Percentiles rank a stretch among this genome's conserved stretches.
Evolutionary conservation across 2,329 filamentous ascomycete species (phyloP).

Genomic region (Conoideocrella luteorostrata): DNA sequence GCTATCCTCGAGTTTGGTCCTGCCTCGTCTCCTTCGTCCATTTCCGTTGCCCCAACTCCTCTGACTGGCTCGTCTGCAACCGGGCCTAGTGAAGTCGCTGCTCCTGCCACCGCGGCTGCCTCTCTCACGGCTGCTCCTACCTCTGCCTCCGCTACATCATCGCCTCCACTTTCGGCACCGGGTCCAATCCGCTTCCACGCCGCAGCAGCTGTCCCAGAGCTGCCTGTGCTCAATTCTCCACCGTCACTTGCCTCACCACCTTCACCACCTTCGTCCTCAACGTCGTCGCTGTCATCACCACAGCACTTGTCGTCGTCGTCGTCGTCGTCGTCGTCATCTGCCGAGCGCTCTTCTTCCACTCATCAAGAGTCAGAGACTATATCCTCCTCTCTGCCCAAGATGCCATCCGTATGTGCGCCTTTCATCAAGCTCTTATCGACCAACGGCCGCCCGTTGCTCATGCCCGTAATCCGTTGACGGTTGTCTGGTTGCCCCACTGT

Average conservation of each 20-base stretch:
- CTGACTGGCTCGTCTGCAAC: neutral
- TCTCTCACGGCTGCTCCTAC: conserved; percentile 10
- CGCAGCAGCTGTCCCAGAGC: conserved; percentile 22
- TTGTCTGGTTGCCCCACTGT: conserved; percentile 13
- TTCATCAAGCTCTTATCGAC: too few species aligned
- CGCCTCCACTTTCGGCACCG: conserved; percentile 20
- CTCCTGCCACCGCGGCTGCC: conserved; percentile 1
- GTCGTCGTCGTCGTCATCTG: conserved; percentile 19
- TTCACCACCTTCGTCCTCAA: conserved; percentile 21
- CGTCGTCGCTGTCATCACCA: conserved; percentile 22
- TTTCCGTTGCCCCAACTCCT: neutral
- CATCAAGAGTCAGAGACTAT: conserved; percentile 20
- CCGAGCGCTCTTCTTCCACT: conserved; percentile 19
- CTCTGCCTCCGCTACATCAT: conserved; percentile 25
- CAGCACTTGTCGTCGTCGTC: conserved; percentile 18
- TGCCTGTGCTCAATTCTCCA: conserved; percentile 37
- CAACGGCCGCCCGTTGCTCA: conserved; percentile 12
- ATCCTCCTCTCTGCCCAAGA: conserved; percentile 33
- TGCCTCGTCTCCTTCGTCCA: neutral
- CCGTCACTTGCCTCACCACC: conserved; percentile 22
- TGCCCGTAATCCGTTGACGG: too few species aligned
- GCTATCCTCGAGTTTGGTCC: too few species aligned
- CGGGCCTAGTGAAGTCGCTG: too few species aligned
- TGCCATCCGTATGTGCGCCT: conserved; percentile 46
- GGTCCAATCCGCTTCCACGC: conserved; percentile 6